Evolutionary conservation across 106 monocot genomes (phyloP).

Genomic region (Posidonia australis): DNA sequence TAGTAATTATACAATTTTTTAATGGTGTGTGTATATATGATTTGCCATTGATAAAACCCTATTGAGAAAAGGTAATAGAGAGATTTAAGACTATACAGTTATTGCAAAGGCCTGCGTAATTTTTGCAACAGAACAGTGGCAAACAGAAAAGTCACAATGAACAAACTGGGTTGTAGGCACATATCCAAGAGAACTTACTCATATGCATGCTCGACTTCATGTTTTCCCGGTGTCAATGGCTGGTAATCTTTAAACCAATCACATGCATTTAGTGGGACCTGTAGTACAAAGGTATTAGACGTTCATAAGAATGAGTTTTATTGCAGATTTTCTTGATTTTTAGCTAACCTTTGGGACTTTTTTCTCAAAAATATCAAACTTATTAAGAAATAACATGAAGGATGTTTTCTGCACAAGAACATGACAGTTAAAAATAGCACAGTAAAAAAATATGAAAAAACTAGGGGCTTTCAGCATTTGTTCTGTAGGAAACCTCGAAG

Average conservation of each 20-base stretch:
- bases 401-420: constrained; percentile 73
- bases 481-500: constrained; percentile 56
- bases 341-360: constrained; percentile 67
- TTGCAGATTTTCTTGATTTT: neutral
- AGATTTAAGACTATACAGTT: no score
- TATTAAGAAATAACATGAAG: constrained; percentile 91
- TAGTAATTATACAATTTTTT: no score
- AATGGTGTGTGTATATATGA: no score
- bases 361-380: constrained; percentile 96
- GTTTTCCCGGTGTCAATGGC: constrained; percentile 72
- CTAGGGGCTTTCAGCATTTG: neutral
- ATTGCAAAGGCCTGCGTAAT: no score
- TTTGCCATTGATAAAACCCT: no score
- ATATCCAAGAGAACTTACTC: constrained; percentile 53
- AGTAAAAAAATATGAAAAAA: neutral
- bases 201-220: constrained; percentile 97
- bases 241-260: constrained; percentile 98
- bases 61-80: no score
- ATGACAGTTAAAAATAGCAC: neutral
- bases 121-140: neutral
- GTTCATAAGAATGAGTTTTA: neutral
- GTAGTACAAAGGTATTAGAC: constrained; percentile 5
- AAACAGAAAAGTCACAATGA: neutral
- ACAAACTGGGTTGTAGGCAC: neutral
- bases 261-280: constrained; percentile 92